A percentile compares a stretch with the other conserved stretches of the same genome.
Conservation (phyloP, 2,329 filamentous ascomycete genomes). For the Daldinia sp. region DNA sequence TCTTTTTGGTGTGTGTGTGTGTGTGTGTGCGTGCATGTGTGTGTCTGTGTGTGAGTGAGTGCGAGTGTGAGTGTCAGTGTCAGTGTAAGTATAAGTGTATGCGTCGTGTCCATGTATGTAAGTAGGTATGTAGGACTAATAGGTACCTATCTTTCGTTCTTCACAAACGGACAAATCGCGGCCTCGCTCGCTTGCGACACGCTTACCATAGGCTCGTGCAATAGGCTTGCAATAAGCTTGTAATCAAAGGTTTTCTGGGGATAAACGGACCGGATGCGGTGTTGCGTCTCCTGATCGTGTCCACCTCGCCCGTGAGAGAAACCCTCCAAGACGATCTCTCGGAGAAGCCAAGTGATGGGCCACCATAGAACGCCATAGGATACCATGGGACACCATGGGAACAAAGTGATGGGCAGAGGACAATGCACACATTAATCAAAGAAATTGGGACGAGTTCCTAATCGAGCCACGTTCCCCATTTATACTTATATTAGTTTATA, state of each 20-base stretch:
- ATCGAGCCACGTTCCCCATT: conserved; percentile 25
- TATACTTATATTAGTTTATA: conserved; percentile 2
- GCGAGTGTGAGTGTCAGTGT: background rate
- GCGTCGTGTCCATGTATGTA: background rate
- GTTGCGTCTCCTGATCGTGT: conserved; percentile 29
- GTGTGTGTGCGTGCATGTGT: background rate
- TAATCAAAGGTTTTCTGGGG: conserved; percentile 24
- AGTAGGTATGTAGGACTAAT: background rate
- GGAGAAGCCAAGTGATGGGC: conserved; percentile 22
- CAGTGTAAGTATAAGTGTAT: background rate
- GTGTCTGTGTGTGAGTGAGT: background rate
- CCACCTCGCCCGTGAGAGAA: conserved; percentile 26
- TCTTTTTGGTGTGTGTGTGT: background rate
- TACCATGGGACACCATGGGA: conserved; percentile 7
- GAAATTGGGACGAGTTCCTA: conserved; percentile 28
- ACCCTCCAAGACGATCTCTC: conserved; percentile 30
- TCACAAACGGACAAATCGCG: conserved; percentile 30
- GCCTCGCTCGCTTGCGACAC: conserved; percentile 21
- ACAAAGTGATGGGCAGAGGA: conserved; percentile 21
- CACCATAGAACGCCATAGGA: too few species aligned
- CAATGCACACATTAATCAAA: conserved; percentile 32
- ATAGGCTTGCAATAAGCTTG: conserved; percentile 7
- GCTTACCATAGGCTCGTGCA: background rate
- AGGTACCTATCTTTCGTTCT: too few species aligned
- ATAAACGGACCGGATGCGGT: conserved; percentile 36